These are phyloP conservation scores for Lonicera japonica DNA, from an alignment of 129 eudicot genomes.

Conservation along the genomic window DNA sequence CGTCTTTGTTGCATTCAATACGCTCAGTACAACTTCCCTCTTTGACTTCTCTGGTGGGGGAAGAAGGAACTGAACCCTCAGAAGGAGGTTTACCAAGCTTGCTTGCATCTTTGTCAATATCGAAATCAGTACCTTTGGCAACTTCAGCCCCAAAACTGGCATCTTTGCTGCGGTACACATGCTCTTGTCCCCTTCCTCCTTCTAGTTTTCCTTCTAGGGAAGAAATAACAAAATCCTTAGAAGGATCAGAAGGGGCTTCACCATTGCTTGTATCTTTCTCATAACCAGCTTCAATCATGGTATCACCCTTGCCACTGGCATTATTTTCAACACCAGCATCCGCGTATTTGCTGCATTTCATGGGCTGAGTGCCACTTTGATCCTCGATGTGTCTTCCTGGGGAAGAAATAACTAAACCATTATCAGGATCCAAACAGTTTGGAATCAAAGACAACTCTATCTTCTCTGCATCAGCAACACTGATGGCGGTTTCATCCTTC, in stretches of 20 bases:
- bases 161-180: neutral
- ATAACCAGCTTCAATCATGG: too few relatives aligned
- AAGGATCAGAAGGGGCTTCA: neutral
- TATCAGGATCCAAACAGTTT: neutral
- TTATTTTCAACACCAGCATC: too few relatives aligned
- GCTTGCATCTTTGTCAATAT: neutral
- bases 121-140: neutral
- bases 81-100: neutral
- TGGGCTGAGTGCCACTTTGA: neutral
- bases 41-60: too few relatives aligned
- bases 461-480: neutral
- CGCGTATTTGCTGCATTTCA: neutral
- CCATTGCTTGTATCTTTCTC: neutral
- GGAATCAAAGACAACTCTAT: neutral
- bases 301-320: too few relatives aligned
- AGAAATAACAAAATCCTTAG: too few relatives aligned
- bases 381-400: neutral
- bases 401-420: neutral
- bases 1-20: too few relatives aligned
- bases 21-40: too few relatives aligned
- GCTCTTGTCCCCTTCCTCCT: neutral
- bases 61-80: too few relatives aligned
- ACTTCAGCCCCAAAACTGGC: too few relatives aligned
- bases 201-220: neutral
- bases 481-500: conserved; percentile 1